phyloP scores from a whole-genome alignment of 1,139 yeast genomes.

The Arxiozyma slooffiae region DNA sequence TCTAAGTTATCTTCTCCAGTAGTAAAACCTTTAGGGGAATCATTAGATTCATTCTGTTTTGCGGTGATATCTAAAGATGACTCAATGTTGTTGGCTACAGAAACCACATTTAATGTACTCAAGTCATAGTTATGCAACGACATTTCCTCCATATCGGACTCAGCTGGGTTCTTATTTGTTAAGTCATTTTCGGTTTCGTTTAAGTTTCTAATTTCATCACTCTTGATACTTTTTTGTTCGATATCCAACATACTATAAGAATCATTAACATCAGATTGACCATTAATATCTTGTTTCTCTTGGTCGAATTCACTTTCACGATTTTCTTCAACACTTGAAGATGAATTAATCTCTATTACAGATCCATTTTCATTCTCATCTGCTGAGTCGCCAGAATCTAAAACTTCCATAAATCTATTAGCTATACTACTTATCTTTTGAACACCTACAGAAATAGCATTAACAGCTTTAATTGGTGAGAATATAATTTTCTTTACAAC shows the following conservation, averaged over 20 bases:
- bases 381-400: slow-evolving; percentile 7
- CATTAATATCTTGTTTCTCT: background rate
- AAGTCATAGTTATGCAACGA: background rate
- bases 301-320: background rate
- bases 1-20: background rate
- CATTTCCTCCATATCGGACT: too few relatives aligned
- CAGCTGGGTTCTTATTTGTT: too few relatives aligned
- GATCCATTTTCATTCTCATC: background rate
- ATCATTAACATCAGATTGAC: background rate
- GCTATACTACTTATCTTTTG: slow-evolving; percentile 12
- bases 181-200: background rate
- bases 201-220: background rate
- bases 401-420: slow-evolving; percentile 10
- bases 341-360: background rate
- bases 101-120: too few relatives aligned
- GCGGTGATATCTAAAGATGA: background rate
- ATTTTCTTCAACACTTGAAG: background rate
- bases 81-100: background rate
- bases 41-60: background rate
- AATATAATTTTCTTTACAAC: slow-evolving; percentile 6
- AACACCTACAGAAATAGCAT: slow-evolving; percentile 9
- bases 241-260: background rate
- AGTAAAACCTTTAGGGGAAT: background rate
- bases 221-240: background rate
- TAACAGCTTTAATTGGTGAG: slow-evolving; percentile 14